A percentile compares a stretch with the other conserved stretches of the same genome.
Evolutionary conservation across 2,329 filamentous ascomycete genomes (phyloP).

Genomic region (Neonectria neomacrospora): DNA sequence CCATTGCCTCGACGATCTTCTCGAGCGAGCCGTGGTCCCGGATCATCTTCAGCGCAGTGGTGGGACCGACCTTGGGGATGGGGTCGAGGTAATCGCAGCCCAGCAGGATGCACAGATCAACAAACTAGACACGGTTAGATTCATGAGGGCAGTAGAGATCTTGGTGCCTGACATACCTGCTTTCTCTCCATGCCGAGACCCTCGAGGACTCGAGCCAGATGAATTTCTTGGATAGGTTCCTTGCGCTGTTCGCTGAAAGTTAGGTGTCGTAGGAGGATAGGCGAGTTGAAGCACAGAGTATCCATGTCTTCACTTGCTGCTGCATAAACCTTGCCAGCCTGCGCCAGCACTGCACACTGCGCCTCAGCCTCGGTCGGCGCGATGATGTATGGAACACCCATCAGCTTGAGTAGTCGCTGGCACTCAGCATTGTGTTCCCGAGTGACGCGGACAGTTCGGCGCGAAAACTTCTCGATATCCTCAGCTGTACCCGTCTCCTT

Average conservation of each 20-base stretch:
- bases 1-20: constrained; percentile 82
- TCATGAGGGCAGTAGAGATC: background rate
- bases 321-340: constrained; percentile 94
- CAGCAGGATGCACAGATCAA: constrained; percentile 96
- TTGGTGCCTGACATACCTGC: constrained; percentile 67
- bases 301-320: constrained; percentile 99
- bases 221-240: constrained; percentile 96
- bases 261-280: constrained; percentile 89
- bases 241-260: constrained; percentile 98
- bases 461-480: constrained; percentile 97
- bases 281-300: constrained; percentile 93
- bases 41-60: constrained; percentile 92
- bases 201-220: constrained; percentile 85
- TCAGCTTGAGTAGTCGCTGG: constrained; percentile 87
- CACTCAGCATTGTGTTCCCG: constrained; percentile 96
- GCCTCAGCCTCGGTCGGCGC: constrained; percentile 98
- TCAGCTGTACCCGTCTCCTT: constrained; percentile 97
- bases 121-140: constrained; percentile 70
- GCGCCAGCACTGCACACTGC: constrained; percentile 90
- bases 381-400: constrained; percentile 95
- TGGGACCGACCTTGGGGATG: constrained; percentile 92
- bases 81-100: constrained; percentile 98
- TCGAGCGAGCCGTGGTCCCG: constrained; percentile 91
- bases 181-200: constrained; percentile 88
- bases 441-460: constrained; percentile 93